Percentiles rank a stretch among this genome's conserved stretches.
Evolutionary conservation across 2,329 filamentous ascomycete genomes (phyloP).

Genomic region (Xylaria sp.): DNA sequence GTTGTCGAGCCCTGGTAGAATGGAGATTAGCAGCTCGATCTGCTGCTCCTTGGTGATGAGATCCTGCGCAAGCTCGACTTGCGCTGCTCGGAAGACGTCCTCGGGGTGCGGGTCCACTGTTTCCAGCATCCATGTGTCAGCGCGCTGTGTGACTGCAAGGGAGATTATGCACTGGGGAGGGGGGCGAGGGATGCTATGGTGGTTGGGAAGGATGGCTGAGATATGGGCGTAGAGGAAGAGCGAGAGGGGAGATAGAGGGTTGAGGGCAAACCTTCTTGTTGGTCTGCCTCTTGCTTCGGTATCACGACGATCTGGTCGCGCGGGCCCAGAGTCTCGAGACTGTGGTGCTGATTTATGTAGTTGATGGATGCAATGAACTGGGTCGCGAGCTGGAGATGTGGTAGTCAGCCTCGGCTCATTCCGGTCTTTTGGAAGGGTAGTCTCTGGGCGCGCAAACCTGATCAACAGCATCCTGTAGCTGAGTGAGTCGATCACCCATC

Average conservation of each 20-base stretch:
- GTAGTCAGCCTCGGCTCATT: conserved; percentile 14
- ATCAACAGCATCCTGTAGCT: conserved; percentile 84
- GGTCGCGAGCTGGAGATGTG: conserved; percentile 61
- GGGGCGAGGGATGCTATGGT: neutral
- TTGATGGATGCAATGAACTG: conserved; percentile 72
- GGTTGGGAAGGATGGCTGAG: no score
- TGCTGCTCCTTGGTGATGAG: conserved; percentile 82
- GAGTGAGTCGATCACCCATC: conserved; percentile 80
- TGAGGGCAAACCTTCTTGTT: conserved; percentile 54
- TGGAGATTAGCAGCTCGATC: conserved; percentile 77
- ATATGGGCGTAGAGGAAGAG: no score
- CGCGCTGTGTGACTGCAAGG: neutral
- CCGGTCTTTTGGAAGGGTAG: neutral
- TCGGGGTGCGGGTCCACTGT: conserved; percentile 65
- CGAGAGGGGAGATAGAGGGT: neutral
- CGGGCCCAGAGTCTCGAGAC: conserved; percentile 63
- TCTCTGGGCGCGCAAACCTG: conserved; percentile 58
- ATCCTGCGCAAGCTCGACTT: conserved; percentile 76
- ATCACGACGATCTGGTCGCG: conserved; percentile 65
- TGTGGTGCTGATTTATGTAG: conserved; percentile 72
- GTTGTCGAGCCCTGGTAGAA: conserved; percentile 76
- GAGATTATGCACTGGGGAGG: neutral
- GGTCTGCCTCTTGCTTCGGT: conserved; percentile 56
- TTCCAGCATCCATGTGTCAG: conserved; percentile 4
- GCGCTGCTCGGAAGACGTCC: conserved; percentile 69